These are phyloP conservation scores for Alternaria triticina DNA, from an alignment of 2,329 filamentous ascomycete species.

Conservation along the genomic window DNA sequence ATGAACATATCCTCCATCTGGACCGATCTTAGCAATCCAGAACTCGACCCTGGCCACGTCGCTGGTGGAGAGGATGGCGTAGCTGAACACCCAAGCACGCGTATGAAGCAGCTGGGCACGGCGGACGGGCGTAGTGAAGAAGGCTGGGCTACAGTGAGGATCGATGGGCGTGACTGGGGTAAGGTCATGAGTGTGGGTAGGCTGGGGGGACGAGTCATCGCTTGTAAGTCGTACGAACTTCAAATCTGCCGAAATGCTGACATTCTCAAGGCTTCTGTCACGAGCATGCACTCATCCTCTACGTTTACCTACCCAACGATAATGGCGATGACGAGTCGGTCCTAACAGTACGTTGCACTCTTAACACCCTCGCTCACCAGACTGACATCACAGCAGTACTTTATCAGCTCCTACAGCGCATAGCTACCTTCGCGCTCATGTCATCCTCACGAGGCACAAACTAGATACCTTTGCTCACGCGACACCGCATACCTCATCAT, in stretches of 20 bases:
- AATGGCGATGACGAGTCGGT: constrained; percentile 74
- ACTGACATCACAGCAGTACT: constrained; percentile 56
- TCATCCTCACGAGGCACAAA: constrained; percentile 5
- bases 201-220: constrained; percentile 88
- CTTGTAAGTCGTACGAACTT: constrained; percentile 63
- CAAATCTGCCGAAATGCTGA: constrained; percentile 13
- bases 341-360: constrained; percentile 66
- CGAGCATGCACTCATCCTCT: constrained; percentile 80
- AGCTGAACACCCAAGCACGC: constrained; percentile 80
- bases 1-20: constrained; percentile 86
- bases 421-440: constrained; percentile 10
- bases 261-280: constrained; percentile 67
- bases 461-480: constrained; percentile 6
- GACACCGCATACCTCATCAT: not conserved
- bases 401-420: constrained; percentile 63
- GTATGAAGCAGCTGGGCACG: constrained; percentile 67
- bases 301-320: constrained; percentile 79
- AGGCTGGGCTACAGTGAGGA: constrained; percentile 85
- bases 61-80: constrained; percentile 69
- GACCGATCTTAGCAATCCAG: constrained; percentile 84
- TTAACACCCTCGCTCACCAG: not conserved
- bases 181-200: constrained; percentile 90
- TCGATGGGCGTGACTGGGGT: constrained; percentile 95
- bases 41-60: constrained; percentile 79
- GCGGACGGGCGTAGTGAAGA: constrained; percentile 72